These are phyloP conservation scores for Daldinia vernicosa DNA, from an alignment of 495 filamentous ascomycete species.

Conservation along the genomic window DNA sequence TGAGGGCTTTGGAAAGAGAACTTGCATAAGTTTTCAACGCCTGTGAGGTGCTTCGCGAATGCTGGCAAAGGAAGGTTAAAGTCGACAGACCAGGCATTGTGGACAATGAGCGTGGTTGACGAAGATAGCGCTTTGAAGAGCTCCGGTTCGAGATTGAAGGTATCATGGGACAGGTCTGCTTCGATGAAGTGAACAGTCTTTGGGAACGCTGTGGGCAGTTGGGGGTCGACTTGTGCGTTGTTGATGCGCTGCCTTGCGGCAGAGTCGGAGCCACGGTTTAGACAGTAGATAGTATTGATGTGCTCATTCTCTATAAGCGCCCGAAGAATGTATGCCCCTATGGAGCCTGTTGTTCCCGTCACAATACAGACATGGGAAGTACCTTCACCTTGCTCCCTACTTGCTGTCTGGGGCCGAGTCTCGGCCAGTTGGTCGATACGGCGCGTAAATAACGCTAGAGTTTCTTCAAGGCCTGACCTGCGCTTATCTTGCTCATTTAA, in stretches of 20 bases:
- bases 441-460: not conserved
- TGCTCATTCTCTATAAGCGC: not conserved
- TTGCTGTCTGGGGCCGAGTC: not conserved
- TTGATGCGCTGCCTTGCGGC: not conserved
- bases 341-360: not conserved
- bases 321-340: not conserved
- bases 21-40: not conserved
- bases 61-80: slow-evolving; percentile 63
- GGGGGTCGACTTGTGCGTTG: not conserved
- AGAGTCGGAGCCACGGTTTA: not conserved
- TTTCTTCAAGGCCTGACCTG: not conserved
- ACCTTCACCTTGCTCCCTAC: not conserved
- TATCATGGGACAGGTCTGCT: slow-evolving; percentile 53
- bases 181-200: slow-evolving; percentile 57
- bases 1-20: not conserved
- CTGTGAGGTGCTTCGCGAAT: slow-evolving; percentile 55
- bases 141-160: slow-evolving; percentile 51
- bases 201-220: not conserved
- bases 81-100: slow-evolving; percentile 70
- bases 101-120: slow-evolving; percentile 51
- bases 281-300: slow-evolving; percentile 1
- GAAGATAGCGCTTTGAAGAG: slow-evolving; percentile 44
- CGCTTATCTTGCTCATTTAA: not conserved
- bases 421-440: not conserved
- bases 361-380: not conserved